Evolutionary conservation across 1,284 basidiomycete genomes (phyloP), one percentile per base, ranked within the genome.

Genomic region (Chalciporus piperatoides): DNA sequence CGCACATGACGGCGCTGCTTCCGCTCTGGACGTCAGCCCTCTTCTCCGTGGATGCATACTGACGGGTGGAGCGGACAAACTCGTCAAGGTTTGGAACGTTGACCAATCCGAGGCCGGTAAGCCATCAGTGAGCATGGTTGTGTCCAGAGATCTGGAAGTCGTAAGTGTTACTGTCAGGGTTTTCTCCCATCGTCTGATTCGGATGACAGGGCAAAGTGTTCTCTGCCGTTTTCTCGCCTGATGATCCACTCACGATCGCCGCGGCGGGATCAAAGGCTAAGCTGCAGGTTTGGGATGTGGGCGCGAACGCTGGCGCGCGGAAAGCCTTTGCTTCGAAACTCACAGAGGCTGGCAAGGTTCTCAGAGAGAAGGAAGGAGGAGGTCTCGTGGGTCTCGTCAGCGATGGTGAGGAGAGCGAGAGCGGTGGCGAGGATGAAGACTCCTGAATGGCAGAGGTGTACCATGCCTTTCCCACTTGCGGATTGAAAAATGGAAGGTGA

Each of bases 31-130:
- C 67, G 78, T 98, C 56, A 96, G 92, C 63, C 86, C 94, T 1
- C 86, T 95, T 64, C 81, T 99, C 46, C 86, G 84, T 46, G 95
- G 95, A 1, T 94, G 92, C 67, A 76, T 99, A 59, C 90, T 83
- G 6, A 99, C 97, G 0, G 95, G 92, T 15, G 96, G 96, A 2
- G 86, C 89, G 37, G 97, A 99, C 74, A 96, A 95, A 65, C 72
- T 86, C 33, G 89, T 97, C 68, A 96, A 97, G 69, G 74, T 98
- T 6, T 99, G 97, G 97, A 97, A 96, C 64, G 74, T 98, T 43
- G 84, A 86, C 43, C 80, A 86, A 54, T 76, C 77, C 11, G 78
- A 78, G 23, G 75, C 74, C 14, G 80, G 79, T 15, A 88, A 88
- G 71, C 77, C 83, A 44, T 82, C 84, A 51, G 91, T 98, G 63